A percentile compares a stretch with the other conserved stretches of the same genome.
These are phyloP conservation scores for Fraxinus platypoda DNA, from an alignment of 305 asterid genomes.

Conservation along the genomic window DNA sequence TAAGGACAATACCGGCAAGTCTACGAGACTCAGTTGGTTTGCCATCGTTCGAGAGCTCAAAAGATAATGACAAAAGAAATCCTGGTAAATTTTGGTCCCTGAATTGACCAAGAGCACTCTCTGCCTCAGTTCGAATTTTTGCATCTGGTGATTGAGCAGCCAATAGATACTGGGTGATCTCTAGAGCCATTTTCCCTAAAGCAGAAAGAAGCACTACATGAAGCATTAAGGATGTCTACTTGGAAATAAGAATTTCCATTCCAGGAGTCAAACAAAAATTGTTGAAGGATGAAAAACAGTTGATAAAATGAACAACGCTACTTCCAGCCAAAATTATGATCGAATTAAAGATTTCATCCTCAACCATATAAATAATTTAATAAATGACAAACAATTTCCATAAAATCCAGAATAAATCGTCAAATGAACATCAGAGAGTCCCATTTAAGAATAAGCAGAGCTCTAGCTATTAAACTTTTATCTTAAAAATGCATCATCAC, in stretches of 20 bases:
- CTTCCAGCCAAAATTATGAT: background rate
- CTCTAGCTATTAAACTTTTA: background rate
- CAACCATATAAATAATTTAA: background rate
- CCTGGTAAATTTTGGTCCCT: constrained; percentile 74
- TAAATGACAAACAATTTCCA: background rate
- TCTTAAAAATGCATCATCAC: background rate
- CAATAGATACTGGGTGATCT: constrained; percentile 75
- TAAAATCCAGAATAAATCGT: background rate
- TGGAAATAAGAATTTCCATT: background rate
- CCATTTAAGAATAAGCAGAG: background rate
- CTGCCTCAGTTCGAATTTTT: constrained; percentile 69
- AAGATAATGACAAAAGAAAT: constrained; percentile 67
- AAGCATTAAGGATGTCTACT: background rate
- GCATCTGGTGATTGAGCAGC: constrained; percentile 90
- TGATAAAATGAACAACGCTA: background rate
- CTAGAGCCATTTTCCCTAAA: constrained; percentile 65
- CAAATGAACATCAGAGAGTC: background rate
- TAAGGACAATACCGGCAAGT: constrained; percentile 84
- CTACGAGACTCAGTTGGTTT: constrained; percentile 85
- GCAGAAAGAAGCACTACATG: background rate
- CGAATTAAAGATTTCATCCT: background rate
- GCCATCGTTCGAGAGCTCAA: constrained; percentile 71
- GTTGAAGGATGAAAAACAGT: background rate
- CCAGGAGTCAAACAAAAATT: background rate
- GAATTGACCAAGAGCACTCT: constrained; percentile 55